Percentiles rank a stretch among this genome's conserved stretches.
Conservation (phyloP, 306 rosid genomes). For the Erythrophleum fordii region DNA sequence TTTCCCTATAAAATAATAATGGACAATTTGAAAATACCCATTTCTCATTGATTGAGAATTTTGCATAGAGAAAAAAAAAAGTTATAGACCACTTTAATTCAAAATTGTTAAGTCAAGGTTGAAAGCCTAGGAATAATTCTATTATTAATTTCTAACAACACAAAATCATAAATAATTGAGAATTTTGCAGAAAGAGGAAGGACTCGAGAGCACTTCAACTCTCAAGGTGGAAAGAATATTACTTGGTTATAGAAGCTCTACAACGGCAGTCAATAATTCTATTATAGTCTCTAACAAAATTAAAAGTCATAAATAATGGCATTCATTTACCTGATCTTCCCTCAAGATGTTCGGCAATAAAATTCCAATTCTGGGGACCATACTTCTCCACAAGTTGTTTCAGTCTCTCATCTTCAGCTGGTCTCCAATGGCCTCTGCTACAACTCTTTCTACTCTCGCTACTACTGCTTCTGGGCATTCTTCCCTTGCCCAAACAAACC, state of each 20-base stretch:
- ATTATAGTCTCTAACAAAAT: background rate
- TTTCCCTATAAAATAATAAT: constrained; percentile 49
- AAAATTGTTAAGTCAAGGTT: no score
- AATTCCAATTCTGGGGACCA: constrained; percentile 73
- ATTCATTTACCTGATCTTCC: constrained; percentile 60
- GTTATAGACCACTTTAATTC: no score
- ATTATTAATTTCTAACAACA: no score
- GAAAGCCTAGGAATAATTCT: no score
- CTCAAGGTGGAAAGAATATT: background rate
- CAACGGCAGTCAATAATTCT: no score
- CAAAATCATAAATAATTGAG: background rate
- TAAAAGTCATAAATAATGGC: background rate
- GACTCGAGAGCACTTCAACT: no score
- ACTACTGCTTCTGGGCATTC: constrained; percentile 40
- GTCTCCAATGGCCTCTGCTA: constrained; percentile 68
- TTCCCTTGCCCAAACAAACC: constrained; percentile 31
- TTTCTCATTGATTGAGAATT: constrained; percentile 14
- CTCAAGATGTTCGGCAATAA: constrained; percentile 58
- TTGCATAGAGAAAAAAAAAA: background rate
- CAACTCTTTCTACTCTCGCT: constrained; percentile 43
- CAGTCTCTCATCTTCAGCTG: constrained; percentile 60
- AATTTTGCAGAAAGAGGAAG: background rate
- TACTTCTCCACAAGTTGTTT: constrained; percentile 49
- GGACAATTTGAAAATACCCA: background rate
- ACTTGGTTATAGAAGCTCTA: background rate